A percentile compares a stretch with the other conserved stretches of the same genome.
These are phyloP conservation scores for Macrophomina pseudophaseolina DNA, from an alignment of 2,329 filamentous ascomycete species.

Conservation along the genomic window DNA sequence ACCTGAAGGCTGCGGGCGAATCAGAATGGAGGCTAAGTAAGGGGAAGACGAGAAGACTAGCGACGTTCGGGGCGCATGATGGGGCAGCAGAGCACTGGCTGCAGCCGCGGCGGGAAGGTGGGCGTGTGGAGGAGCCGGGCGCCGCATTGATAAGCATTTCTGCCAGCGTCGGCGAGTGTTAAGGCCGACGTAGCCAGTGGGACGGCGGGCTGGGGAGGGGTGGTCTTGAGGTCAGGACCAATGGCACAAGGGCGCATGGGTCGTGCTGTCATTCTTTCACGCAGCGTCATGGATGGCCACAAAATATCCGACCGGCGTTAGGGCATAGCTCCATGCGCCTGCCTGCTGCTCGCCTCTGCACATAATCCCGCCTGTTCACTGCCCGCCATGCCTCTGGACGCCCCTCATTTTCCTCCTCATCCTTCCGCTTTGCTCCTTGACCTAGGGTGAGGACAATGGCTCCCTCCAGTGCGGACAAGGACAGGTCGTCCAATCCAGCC, in stretches of 20 bases:
- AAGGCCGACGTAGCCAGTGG: slow-evolving; percentile 11
- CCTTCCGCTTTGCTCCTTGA: neutral
- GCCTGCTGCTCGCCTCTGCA: neutral
- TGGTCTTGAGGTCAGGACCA: slow-evolving; percentile 19
- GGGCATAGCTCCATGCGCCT: slow-evolving; percentile 15
- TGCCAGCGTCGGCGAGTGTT: neutral
- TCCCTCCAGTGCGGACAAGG: slow-evolving; percentile 42
- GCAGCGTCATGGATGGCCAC: slow-evolving; percentile 6
- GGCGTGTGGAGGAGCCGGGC: neutral
- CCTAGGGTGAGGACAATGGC: slow-evolving; percentile 29
- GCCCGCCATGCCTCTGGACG: slow-evolving; percentile 2
- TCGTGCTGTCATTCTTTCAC: neutral
- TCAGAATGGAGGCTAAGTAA: neutral
- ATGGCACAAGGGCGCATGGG: neutral
- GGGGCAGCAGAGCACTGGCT: too few species aligned
- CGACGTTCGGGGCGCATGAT: neutral
- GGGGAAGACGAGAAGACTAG: neutral
- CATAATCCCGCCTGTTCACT: slow-evolving; percentile 9
- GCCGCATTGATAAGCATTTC: slow-evolving; percentile 10
- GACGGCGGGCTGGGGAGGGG: too few species aligned
- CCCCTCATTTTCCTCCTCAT: slow-evolving; percentile 2
- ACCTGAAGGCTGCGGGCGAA: neutral
- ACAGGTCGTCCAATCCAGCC: slow-evolving; percentile 38
- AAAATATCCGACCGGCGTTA: slow-evolving; percentile 13
- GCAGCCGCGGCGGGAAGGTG: slow-evolving; percentile 6